Evolutionary conservation across 257 asterid genomes (phyloP).

Genomic region (Solanum neorickii): DNA sequence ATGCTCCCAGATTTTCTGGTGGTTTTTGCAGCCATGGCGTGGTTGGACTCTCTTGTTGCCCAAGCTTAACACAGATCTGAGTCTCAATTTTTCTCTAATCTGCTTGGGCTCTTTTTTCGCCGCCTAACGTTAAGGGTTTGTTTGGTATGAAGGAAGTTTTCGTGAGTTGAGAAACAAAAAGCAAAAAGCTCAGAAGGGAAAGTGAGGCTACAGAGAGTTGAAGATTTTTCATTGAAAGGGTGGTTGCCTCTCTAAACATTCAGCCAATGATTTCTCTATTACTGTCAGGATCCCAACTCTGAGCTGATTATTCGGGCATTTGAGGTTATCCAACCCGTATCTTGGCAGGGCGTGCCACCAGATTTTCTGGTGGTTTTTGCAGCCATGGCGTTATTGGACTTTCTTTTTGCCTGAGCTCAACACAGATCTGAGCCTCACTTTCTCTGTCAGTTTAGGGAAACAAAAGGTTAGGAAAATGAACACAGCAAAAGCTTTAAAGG

Average conservation of each 20-base stretch:
- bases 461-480: background rate
- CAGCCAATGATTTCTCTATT: slow-evolving; percentile 11
- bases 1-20: background rate
- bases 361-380: slow-evolving; percentile 8
- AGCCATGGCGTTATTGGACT: slow-evolving; percentile 2
- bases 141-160: background rate
- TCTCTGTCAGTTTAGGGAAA: background rate
- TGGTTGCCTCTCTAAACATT: slow-evolving; percentile 43
- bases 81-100: background rate
- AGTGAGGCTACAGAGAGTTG: background rate
- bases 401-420: background rate
- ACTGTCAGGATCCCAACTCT: background rate
- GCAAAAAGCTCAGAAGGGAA: background rate
- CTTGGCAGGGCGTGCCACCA: slow-evolving; percentile 32
- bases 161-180: background rate
- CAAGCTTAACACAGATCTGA: background rate
- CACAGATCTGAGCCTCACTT: background rate
- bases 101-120: background rate
- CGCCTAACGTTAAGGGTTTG: background rate
- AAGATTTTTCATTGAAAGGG: slow-evolving; percentile 21
- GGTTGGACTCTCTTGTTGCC: background rate
- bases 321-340: slow-evolving; percentile 14
- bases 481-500: background rate
- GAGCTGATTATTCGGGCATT: background rate
- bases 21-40: slow-evolving; percentile 19